These are phyloP conservation scores for Ceratobasidium sp. DNA, from an alignment of 1,284 basidiomycete genomes.

Conservation along the genomic window DNA sequence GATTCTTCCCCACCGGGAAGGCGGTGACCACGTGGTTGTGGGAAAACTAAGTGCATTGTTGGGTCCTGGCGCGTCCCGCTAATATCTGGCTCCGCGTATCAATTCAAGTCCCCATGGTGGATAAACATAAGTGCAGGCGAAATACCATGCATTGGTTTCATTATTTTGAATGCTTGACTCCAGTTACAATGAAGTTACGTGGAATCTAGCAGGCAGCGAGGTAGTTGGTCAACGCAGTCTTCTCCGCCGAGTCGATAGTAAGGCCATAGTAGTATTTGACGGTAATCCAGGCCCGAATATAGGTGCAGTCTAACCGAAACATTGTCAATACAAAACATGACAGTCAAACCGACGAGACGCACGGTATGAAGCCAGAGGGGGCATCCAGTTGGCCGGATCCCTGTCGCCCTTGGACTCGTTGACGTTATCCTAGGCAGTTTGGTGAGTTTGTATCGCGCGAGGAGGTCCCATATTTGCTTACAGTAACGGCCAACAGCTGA, in stretches of 20 bases:
- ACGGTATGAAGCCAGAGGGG: conserved; percentile 58
- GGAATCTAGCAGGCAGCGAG: neutral
- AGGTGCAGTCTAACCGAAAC: conserved; percentile 40
- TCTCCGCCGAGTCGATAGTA: conserved; percentile 27
- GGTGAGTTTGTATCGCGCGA: neutral
- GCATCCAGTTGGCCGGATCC: conserved; percentile 62
- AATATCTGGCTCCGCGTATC: too few relatives aligned
- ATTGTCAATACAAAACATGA: conserved; percentile 55
- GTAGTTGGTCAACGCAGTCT: conserved; percentile 20
- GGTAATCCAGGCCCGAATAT: conserved; percentile 43
- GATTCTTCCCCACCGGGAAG: too few relatives aligned
- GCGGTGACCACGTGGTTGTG: too few relatives aligned
- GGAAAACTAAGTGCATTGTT: too few relatives aligned
- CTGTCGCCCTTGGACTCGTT: conserved; percentile 58
- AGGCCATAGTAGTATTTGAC: conserved; percentile 62
- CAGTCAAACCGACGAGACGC: conserved; percentile 56
- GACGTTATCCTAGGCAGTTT: conserved; percentile 49
- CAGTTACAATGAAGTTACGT: neutral
- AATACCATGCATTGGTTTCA: too few relatives aligned
- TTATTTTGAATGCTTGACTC: too few relatives aligned
- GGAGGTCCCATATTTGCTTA: conserved; percentile 45
- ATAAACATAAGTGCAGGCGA: too few relatives aligned
- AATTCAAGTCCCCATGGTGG: too few relatives aligned
- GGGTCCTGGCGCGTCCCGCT: too few relatives aligned
- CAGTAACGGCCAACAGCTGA: conserved; percentile 64